phyloP scores from a whole-genome alignment of 208 protist species.

The Phytomonas francai region DNA sequence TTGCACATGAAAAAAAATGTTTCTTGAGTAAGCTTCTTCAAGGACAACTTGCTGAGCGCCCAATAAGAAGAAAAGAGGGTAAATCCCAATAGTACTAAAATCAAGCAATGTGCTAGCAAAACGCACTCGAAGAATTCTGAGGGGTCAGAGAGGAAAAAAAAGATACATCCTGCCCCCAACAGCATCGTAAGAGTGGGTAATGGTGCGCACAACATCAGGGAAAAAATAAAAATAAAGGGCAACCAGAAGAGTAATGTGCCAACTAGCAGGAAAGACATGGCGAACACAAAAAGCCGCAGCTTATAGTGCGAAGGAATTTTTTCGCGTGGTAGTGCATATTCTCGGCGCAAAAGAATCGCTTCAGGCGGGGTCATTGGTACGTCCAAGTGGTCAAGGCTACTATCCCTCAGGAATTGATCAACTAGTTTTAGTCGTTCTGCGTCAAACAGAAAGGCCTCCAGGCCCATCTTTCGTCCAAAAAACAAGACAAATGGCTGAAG shows the following conservation, averaged over 20 bases:
- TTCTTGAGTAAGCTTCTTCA: background rate
- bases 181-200: constrained; percentile 14
- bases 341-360: background rate
- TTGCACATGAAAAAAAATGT: background rate
- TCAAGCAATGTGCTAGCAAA: background rate
- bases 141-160: constrained; percentile 37
- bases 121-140: constrained; percentile 9
- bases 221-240: constrained; percentile 25
- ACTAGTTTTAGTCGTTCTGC: constrained; percentile 17
- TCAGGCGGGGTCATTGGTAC: background rate
- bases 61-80: background rate
- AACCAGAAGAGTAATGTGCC: constrained; percentile 34
- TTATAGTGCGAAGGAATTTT: constrained; percentile 20
- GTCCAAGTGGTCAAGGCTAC: background rate
- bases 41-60: background rate
- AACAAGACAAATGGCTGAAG: constrained; percentile 30
- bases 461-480: constrained; percentile 23
- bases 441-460: constrained; percentile 71
- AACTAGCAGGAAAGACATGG: constrained; percentile 38
- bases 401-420: constrained; percentile 1
- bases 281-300: constrained; percentile 36
- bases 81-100: background rate
- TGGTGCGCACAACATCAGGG: constrained; percentile 17
- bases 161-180: constrained; percentile 26
- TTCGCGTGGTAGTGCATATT: background rate